Evolutionary conservation across 139 green algal species (phyloP), one percentile per base, ranked within the genome.

Genomic region (Chlorella sorokiniana): DNA sequence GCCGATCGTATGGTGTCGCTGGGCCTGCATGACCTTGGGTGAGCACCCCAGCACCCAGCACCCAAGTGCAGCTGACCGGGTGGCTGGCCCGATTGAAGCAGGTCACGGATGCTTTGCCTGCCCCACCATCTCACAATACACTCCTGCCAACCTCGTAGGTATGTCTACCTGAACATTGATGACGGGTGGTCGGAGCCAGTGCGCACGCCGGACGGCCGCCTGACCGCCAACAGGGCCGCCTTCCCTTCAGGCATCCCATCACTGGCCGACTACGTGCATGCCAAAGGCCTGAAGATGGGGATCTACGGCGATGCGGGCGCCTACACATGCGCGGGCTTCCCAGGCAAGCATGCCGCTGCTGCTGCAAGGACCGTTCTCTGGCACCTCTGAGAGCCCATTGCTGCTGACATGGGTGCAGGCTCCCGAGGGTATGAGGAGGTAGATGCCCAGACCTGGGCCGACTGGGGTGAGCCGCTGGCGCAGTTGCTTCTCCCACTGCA

Each of bases 231-330:
- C 69, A 44, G 41, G 5, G 42, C 68, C 6, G 29, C 16, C 44
- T 76, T 76, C 42, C 69, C 69, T 0, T 42, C 63, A 22, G 63
- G 88, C 59, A 89, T 91, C 76, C 84, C 86, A 68, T 78, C 87
- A 0, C 76, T 91, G 42, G 87, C 42, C 6, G 84, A 88, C 63
- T 88, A 90, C 73, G 77, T 91, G 48, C 87, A 90, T 63, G 40
- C n/a, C 74, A 83, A 89, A 90, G 27, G 63, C 63, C 81, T 96
- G 29, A 88, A 87, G 82, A 90, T 93, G 76, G 93, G 93, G n/a
- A 84, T 96, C 20, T 96, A 96, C 86, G 83, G 65, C 16, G 90
- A 93, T 73, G 76, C 86, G 1, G 91, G 91, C 56, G 81, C 84
- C 59, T 67, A 83, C 7, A 96, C 92, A 0, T 96, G 92, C 73